phyloP scores from a whole-genome alignment of 1,139 yeast genomes.

The Yamadazyma epiphylla region DNA sequence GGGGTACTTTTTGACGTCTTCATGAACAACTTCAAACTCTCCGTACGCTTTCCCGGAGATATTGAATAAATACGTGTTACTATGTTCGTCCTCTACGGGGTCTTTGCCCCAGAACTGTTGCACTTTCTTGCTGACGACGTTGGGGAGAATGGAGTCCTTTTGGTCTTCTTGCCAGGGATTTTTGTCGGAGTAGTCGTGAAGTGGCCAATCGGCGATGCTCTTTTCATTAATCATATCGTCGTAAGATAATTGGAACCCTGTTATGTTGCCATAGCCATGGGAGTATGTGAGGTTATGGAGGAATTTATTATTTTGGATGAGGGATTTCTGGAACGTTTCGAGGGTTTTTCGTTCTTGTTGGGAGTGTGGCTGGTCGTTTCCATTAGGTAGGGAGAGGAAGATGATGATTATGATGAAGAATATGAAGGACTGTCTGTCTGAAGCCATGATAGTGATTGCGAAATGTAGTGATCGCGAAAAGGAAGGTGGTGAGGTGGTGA shows the following conservation, averaged over 20 bases:
- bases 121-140: constrained; percentile 47
- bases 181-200: constrained; percentile 37
- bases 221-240: constrained; percentile 46
- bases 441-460: constrained; percentile 16
- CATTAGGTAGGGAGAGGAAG: constrained; percentile 28
- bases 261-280: constrained; percentile 64
- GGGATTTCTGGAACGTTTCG: constrained; percentile 25
- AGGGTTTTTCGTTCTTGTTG: constrained; percentile 26
- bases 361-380: constrained; percentile 29
- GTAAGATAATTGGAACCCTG: constrained; percentile 67
- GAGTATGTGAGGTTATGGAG: constrained; percentile 41
- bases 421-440: constrained; percentile 34
- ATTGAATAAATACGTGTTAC: constrained; percentile 42
- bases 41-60: constrained; percentile 51
- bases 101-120: constrained; percentile 45
- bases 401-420: constrained; percentile 36
- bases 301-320: constrained; percentile 24
- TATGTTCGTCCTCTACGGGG: constrained; percentile 12
- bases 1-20: constrained; percentile 11
- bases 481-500: constrained; percentile 1
- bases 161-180: constrained; percentile 54
- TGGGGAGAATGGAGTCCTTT: constrained; percentile 57
- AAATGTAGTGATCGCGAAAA: background rate
- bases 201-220: constrained; percentile 53
- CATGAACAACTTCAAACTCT: constrained; percentile 21